These are phyloP conservation scores for Cornus florida DNA, from an alignment of 148 eudicot species.

Conservation along the genomic window DNA sequence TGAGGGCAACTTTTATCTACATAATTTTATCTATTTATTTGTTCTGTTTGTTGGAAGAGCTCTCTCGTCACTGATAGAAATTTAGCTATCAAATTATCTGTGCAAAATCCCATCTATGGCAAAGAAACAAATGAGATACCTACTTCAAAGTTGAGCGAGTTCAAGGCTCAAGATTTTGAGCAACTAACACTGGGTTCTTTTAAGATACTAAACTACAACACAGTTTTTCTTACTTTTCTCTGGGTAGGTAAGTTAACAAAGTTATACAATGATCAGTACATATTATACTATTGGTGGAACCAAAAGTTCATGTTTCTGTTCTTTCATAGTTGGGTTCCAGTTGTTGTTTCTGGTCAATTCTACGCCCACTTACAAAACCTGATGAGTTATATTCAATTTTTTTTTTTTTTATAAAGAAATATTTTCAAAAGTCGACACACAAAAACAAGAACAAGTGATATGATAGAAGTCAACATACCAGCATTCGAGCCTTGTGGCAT, in stretches of 20 bases:
- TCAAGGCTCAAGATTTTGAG: neutral
- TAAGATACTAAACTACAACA: neutral
- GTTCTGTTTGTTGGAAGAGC: neutral
- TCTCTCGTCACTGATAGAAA: neutral
- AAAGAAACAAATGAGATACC: neutral
- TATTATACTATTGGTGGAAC: neutral
- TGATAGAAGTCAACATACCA: conserved; percentile 33
- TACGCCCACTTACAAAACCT: neutral
- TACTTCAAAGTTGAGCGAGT: too few species aligned
- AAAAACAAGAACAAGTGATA: neutral
- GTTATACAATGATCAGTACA: neutral
- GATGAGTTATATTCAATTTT: neutral
- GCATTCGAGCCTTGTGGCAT: conserved; percentile 30
- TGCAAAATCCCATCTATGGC: neutral
- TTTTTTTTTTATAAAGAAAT: neutral
- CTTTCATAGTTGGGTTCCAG: neutral
- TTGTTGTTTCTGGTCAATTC: neutral
- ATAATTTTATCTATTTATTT: too few species aligned
- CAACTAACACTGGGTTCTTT: neutral
- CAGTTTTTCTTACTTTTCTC: neutral
- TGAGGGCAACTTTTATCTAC: too few species aligned
- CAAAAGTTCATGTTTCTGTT: neutral
- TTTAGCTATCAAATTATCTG: neutral
- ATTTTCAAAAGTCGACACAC: neutral
- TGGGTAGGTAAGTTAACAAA: neutral